phyloP scores from a whole-genome alignment of 2,329 filamentous ascomycete genomes.

The Curvularia verruculosa region DNA sequence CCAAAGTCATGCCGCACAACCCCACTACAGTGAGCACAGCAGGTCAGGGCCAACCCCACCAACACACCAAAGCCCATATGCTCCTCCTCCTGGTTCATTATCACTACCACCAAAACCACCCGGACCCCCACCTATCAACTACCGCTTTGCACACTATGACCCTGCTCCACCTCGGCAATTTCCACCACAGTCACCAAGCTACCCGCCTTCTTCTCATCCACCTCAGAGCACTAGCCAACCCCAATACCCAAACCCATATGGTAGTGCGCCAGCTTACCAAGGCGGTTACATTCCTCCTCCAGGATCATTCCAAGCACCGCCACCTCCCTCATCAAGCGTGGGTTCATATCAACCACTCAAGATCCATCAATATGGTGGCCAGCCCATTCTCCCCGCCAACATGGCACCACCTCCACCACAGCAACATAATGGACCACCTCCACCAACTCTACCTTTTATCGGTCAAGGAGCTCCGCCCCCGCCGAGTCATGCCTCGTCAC shows the following conservation, averaged over 20 bases:
- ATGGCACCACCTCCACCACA: conserved; percentile 39
- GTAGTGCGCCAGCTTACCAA: conserved; percentile 29
- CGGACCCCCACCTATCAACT: conserved; percentile 40
- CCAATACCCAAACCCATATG: conserved; percentile 57
- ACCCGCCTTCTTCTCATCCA: conserved; percentile 27
- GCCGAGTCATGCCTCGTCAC: not conserved
- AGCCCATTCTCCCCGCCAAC: conserved; percentile 49
- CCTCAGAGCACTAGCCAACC: conserved; percentile 26
- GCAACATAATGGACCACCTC: conserved; percentile 10
- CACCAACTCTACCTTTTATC: conserved; percentile 6
- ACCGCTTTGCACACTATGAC: conserved; percentile 46
- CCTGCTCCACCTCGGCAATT: conserved; percentile 37
- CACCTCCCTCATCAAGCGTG: conserved; percentile 33
- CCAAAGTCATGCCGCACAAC: conserved; percentile 33
- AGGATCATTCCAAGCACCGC: conserved; percentile 43
- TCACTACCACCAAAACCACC: conserved; percentile 41
- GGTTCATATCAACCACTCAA: conserved; percentile 42
- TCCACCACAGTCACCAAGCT: conserved; percentile 31
- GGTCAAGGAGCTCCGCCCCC: not conserved
- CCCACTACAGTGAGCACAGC: conserved; percentile 31
- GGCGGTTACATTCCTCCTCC: conserved; percentile 42
- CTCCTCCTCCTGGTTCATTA: conserved; percentile 27
- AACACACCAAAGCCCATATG: conserved; percentile 43
- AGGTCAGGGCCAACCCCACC: conserved; percentile 26
- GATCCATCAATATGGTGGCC: conserved; percentile 49